These are phyloP conservation scores for Yamadazyma friedrichii DNA, from an alignment of 1,139 yeast genomes.

Conservation along the genomic window DNA sequence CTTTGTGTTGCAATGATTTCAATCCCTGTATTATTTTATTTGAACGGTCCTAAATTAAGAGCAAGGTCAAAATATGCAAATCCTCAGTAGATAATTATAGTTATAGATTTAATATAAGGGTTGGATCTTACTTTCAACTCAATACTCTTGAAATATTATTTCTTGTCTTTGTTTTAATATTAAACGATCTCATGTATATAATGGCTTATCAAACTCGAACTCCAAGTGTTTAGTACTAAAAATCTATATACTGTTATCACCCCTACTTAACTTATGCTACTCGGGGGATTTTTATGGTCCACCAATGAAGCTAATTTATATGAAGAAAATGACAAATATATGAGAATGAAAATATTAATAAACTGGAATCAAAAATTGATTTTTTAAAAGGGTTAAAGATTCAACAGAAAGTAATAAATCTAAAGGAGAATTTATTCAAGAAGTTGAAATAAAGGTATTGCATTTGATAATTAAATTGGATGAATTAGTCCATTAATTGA, in stretches of 20 bases:
- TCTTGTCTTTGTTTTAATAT: too few species aligned
- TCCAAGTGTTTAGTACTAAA: conserved; percentile 7
- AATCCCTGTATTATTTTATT: conserved; percentile 47
- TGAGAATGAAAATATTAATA: conserved; percentile 17
- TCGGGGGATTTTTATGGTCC: conserved; percentile 10
- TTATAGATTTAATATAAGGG: conserved; percentile 1
- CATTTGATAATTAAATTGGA: conserved; percentile 21
- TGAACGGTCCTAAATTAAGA: conserved; percentile 29
- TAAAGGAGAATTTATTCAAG: conserved; percentile 18
- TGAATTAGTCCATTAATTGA: neutral
- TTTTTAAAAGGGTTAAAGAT: conserved; percentile 20
- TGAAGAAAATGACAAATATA: conserved; percentile 22
- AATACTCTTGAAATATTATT: too few species aligned
- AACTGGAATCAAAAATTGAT: conserved; percentile 22
- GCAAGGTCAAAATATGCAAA: conserved; percentile 44
- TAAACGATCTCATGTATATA: too few species aligned
- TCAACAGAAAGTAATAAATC: conserved; percentile 1
- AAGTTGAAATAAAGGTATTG: too few species aligned
- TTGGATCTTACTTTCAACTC: conserved; percentile 30
- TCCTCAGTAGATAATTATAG: conserved; percentile 18
- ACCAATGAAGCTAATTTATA: conserved; percentile 17
- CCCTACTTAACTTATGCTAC: conserved; percentile 12
- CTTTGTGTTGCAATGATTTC: conserved; percentile 40
- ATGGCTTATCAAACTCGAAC: too few species aligned
- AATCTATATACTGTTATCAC: conserved; percentile 6